Evolutionary conservation across 495 filamentous ascomycete genomes (phyloP), one percentile per base, ranked within the genome.

Genomic region (Immersiella caudata): DNA sequence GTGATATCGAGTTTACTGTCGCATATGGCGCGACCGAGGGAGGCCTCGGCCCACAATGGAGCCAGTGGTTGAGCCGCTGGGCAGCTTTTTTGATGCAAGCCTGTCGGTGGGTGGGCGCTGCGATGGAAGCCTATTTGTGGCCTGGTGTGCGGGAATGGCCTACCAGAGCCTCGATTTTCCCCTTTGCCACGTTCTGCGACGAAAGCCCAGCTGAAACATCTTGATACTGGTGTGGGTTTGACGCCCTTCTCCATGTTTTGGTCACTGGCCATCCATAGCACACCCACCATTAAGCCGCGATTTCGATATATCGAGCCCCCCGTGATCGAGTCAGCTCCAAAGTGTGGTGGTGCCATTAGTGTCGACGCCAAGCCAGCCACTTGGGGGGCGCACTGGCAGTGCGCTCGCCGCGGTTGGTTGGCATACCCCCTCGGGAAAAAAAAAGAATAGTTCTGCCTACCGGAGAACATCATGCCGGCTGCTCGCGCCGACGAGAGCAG

Each of bases 331-430:
- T 57, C 22, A 26, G 54, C 54, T 57, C 22, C 54, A 8, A 21
- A 1, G n/a, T 25, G 54, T 21, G 54, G 29, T 21, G 29, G 29
- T 25, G 57, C 57, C 57, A 35, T 36, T 62, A 22, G 60, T 21
- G 29, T 24, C n/a, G 12, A 62, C 35, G 26, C 33, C 40, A 62
- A 25, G 33, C 6, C 60, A 33, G 60, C 60, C 60, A 62, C 35
- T 22, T 60, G 57, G 60, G 60, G 36, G 27, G 35, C 16, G 6
- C 11, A 4, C 11, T 50, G 60, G 60, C 36, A 12, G 16, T 11
- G 35, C 35, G 35, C n/a, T 14, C 35, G 36, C 22, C 60, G 60
- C 36, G 60, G 33, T 62, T 62, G 60, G 60, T 50, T 62, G 35
- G 21, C 40, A n/a, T 59, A 25, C 56, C 21, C 56, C 56, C n/a